Base-by-base conservation (phyloP, 495 filamentous ascomycete genomes). In the Aspergillus bridgeri region DNA sequence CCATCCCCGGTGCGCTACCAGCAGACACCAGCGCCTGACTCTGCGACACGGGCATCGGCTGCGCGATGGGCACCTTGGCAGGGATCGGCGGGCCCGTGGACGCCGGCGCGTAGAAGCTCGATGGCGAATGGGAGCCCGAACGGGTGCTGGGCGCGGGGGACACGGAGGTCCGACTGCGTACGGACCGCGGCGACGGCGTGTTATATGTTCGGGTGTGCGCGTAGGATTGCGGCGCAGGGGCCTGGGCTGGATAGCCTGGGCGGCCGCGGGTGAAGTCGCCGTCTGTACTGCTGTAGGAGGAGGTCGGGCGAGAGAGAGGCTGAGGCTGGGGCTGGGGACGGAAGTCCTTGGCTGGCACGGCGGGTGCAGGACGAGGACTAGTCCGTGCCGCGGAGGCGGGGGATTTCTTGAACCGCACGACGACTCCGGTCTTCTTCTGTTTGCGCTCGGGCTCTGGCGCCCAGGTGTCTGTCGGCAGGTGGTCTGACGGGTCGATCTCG, bases 391-490 rank as follows among this genome's bases (percentile, higher is more conserved):
- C 48, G 42, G 71, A 44, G 59, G 66, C 9, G 13, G 81, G 79
- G 1, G 68, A 62, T 48, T 76, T 71, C 50, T 77, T 75, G 65
- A 82, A 83, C 8, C 80, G 77, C 42, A 83, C 71, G 17, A 81
- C 76, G 2, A 83, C 75, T 44, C 82, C 80, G 7, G 83, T 75
- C 23, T 83, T 83, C 49, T 83, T 79, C 42, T 78, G 81, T 70
- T 91, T 94, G 22, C 80, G 78, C 63, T 97, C 93, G 1, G 93
- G 93, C 67, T 98, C 92, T 0, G 94, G 94, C 0, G 94, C 94
- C 89, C 92, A 98, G 4, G 86, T 90, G 42, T 92, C 88, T 47
- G 90, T 83, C 0, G 93, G 94, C 0, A 98, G 83, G 66, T 97
- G 91, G 69, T 98, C 94, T 2, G 89, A 92, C 0, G 91, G 93